These are phyloP conservation scores for Zygosaccharomyces gambellarensis DNA, from an alignment of 805 yeast genomes.

Conservation along the genomic window DNA sequence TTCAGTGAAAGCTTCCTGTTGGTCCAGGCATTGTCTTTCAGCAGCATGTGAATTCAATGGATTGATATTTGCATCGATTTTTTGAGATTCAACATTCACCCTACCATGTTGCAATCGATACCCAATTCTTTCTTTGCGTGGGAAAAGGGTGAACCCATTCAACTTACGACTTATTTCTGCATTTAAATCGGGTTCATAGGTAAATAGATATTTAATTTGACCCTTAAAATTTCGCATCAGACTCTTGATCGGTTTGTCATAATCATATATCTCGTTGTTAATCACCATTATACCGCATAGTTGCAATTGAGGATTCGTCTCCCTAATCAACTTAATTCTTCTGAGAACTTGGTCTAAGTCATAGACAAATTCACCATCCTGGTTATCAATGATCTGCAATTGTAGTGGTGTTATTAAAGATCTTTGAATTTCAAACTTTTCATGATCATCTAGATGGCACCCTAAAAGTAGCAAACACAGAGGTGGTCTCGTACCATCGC, in stretches of 20 bases:
- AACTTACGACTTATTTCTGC: not conserved
- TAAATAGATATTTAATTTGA: slow-evolving; percentile 8
- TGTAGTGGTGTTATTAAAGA: slow-evolving; percentile 11
- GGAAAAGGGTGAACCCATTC: slow-evolving; percentile 3
- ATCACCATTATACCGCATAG: slow-evolving; percentile 12
- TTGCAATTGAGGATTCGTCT: slow-evolving; percentile 6
- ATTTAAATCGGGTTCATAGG: slow-evolving; percentile 13
- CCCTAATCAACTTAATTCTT: slow-evolving; percentile 9
- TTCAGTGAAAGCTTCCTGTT: slow-evolving; percentile 8
- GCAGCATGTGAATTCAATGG: not conserved
- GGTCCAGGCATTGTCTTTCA: slow-evolving; percentile 1
- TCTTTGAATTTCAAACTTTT: slow-evolving; percentile 1
- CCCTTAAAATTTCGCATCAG: not conserved
- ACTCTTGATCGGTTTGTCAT: slow-evolving; percentile 3
- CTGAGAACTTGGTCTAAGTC: slow-evolving; percentile 6
- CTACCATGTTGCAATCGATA: slow-evolving; percentile 1
- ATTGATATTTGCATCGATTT: not conserved
- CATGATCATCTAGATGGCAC: not conserved
- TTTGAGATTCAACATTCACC: not conserved
- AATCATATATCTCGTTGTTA: slow-evolving; percentile 12
- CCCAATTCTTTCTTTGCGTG: slow-evolving; percentile 1
- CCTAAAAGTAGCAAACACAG: slow-evolving; percentile 20
- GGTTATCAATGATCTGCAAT: not conserved
- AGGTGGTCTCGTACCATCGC: slow-evolving; percentile 5
- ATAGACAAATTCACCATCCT: slow-evolving; percentile 8